These are phyloP conservation scores for Amanita fuliginea DNA, from an alignment of 768 basidiomycete species.

Conservation along the genomic window DNA sequence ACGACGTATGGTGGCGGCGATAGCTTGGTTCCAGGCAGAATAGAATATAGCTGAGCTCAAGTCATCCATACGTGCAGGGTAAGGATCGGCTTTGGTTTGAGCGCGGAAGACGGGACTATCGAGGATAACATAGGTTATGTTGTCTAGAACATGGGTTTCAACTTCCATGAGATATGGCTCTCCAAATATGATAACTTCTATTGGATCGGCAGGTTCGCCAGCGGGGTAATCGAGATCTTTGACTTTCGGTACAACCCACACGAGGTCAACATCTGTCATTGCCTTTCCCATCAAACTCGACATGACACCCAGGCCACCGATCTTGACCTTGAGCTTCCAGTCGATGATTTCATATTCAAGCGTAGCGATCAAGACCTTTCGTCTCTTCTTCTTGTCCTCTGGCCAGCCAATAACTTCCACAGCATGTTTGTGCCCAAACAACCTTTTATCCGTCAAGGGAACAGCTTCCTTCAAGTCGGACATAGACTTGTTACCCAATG, in stretches of 20 bases:
- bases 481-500: conserved; percentile 51
- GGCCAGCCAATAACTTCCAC: conserved; percentile 93
- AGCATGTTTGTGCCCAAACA: conserved; percentile 53
- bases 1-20: conserved; percentile 83
- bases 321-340: conserved; percentile 97
- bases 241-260: conserved; percentile 93
- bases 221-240: conserved; percentile 90
- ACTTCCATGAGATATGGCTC: conserved; percentile 95
- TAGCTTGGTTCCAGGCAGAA: conserved; percentile 97
- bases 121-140: conserved; percentile 90
- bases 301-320: conserved; percentile 97
- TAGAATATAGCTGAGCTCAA: conserved; percentile 95
- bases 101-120: conserved; percentile 96
- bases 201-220: conserved; percentile 86
- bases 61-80: conserved; percentile 96
- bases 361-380: conserved; percentile 86
- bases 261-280: conserved; percentile 91
- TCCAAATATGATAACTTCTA: conserved; percentile 94
- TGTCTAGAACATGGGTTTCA: conserved; percentile 86
- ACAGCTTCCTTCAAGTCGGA: conserved; percentile 57
- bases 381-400: conserved; percentile 81
- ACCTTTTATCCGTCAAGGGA: conserved; percentile 54
- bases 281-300: conserved; percentile 96
- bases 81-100: conserved; percentile 92
- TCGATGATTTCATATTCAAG: conserved; percentile 95